These are phyloP conservation scores for Syncephalastrum sp. DNA, from an alignment of 371 early-diverging fungal genomes.

Conservation along the genomic window DNA sequence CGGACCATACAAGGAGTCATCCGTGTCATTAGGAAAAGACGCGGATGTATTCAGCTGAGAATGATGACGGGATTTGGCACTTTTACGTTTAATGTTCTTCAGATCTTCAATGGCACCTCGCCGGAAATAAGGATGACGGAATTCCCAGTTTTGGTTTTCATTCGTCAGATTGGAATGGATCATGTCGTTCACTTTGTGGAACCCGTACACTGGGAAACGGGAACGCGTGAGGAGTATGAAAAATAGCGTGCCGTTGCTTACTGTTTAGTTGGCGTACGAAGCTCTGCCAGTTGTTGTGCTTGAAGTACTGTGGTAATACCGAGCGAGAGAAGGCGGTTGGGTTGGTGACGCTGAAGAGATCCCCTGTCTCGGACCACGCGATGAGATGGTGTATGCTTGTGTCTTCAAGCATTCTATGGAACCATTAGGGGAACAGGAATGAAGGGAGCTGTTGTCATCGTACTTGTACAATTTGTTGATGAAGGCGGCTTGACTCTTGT, in stretches of 20 bases:
- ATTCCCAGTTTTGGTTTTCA: constrained; percentile 71
- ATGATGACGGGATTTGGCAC: constrained; percentile 45
- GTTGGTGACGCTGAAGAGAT: constrained; percentile 65
- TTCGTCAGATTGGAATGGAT: constrained; percentile 58
- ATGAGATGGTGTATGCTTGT: constrained; percentile 55
- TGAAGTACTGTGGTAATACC: constrained; percentile 78
- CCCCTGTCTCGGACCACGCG: constrained; percentile 62
- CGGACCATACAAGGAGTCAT: constrained; percentile 12
- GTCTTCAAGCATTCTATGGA: constrained; percentile 60
- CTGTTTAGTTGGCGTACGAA: constrained; percentile 88
- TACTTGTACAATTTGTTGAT: constrained; percentile 70
- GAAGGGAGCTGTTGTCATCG: neutral
- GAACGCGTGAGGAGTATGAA: neutral
- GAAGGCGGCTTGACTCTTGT: constrained; percentile 61
- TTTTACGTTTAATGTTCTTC: constrained; percentile 66
- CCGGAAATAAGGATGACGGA: constrained; percentile 66
- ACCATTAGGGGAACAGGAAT: neutral
- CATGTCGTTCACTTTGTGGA: constrained; percentile 65
- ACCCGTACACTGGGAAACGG: constrained; percentile 55
- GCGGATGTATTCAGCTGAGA: constrained; percentile 3
- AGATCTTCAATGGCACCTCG: constrained; percentile 58
- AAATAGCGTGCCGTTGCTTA: constrained; percentile 12
- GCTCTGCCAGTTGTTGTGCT: constrained; percentile 84
- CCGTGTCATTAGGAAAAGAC: constrained; percentile 1
- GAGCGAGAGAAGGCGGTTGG: constrained; percentile 54